Evolutionary conservation across 306 rosid genomes (phyloP), one percentile per base, ranked within the genome.

Genomic region (Datisca glomerata): DNA sequence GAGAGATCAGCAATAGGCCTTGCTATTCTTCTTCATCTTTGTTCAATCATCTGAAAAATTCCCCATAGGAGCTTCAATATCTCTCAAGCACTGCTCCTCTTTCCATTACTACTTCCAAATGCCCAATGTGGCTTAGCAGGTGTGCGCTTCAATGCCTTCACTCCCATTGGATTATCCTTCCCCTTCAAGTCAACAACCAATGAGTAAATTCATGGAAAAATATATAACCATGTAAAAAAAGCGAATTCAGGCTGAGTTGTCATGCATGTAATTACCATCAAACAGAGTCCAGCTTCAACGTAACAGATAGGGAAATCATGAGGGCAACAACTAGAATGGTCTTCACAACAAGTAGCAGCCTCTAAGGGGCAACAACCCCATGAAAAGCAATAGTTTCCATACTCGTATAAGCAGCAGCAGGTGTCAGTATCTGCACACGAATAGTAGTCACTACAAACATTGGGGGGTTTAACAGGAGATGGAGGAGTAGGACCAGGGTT

Each of bases 311-410:
- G 98, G 28, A 56, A 84, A 10, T 80, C 94, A 3, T 49, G 57
- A 2, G 98, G 96, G 76, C 98, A 91, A 74, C 98, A 91, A 50
- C 96, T 78, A 66, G 72, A 70, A 57, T 57, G 64, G 53, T 91
- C 98, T 0, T 84, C 96, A 21, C 98, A 91, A 78, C 98, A 91
- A 38, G 94, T 78, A 59, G 98, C 98, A 16, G 36, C 60, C 52
- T 80, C 96, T 2, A 91, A 94, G 15, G 98, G 94, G 54, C 98
- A 91, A 54, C 98, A 91, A 41, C 96, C 96, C 96, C 96, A 91
- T 17, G 61, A 55, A 33, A 68, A 64, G 74, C 98, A 91, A 16
- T 43, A 33, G 2, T 21, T 65, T 42, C 66, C 72, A 39, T 13
- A 70, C 45, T 70, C 49, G 2, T 21, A 91, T 13, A 75, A 8